Evolutionary conservation across 2,329 filamentous ascomycete genomes (phyloP).

Genomic region (Colletotrichum orchidophilum): DNA sequence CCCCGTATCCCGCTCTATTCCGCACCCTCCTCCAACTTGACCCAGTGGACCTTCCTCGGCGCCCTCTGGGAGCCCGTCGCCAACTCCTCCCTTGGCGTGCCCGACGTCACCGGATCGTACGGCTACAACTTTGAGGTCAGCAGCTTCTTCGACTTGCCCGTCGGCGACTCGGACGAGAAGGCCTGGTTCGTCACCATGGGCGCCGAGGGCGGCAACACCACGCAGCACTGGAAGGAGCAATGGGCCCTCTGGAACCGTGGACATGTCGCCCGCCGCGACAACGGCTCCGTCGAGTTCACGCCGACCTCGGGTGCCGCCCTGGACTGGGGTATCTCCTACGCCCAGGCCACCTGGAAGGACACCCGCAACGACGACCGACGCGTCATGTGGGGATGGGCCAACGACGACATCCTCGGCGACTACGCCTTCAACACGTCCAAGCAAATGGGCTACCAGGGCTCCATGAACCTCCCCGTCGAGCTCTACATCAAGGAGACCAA

Average conservation of each 20-base stretch:
- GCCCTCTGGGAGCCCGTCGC: constrained; percentile 34
- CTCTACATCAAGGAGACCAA: constrained; percentile 32
- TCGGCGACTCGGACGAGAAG: constrained; percentile 27
- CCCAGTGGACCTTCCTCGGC: constrained; percentile 34
- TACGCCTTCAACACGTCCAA: constrained; percentile 20
- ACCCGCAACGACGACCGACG: constrained; percentile 24
- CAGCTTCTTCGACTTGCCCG: constrained; percentile 31
- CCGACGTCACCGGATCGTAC: constrained; percentile 33
- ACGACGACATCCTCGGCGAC: constrained; percentile 22
- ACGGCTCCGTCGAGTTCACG: constrained; percentile 32
- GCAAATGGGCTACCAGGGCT: constrained; percentile 33
- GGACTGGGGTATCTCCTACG: constrained; percentile 35
- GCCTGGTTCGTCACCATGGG: constrained; percentile 33
- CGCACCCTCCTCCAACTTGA: constrained; percentile 30
- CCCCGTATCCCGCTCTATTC: constrained; percentile 34
- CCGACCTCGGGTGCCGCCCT: constrained; percentile 31
- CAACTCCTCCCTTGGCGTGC: constrained; percentile 28
- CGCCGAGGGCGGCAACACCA: constrained; percentile 34
- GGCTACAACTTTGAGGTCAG: constrained; percentile 35
- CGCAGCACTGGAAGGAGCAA: constrained; percentile 32
- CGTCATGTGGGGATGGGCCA: constrained; percentile 34
- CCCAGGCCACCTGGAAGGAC: constrained; percentile 33
- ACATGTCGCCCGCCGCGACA: constrained; percentile 27
- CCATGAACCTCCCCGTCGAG: constrained; percentile 33
- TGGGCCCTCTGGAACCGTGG: constrained; percentile 35